Conservation (phyloP, 345 rosid species). For the Bruguiera sexangula region DNA sequence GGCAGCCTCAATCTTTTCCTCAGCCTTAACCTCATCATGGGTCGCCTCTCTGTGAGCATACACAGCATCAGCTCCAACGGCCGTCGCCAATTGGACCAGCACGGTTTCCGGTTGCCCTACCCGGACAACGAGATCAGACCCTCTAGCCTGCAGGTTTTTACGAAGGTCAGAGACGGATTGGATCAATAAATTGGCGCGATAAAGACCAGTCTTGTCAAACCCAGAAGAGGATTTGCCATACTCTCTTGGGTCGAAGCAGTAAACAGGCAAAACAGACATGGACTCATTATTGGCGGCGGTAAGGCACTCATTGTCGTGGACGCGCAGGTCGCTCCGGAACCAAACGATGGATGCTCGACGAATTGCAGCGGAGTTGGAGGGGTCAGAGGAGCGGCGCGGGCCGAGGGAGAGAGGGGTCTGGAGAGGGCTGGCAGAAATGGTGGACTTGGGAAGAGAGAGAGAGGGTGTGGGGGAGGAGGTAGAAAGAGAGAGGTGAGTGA, state of each 20-base stretch:
- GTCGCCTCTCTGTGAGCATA: conserved; percentile 90
- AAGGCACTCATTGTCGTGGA: conserved; percentile 89
- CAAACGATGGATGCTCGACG: conserved; percentile 86
- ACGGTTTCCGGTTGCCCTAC: conserved; percentile 82
- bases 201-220: conserved; percentile 84
- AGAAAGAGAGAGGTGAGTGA: conserved; percentile 52
- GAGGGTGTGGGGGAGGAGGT: conserved; percentile 37
- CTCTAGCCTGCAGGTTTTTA: conserved; percentile 78
- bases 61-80: conserved; percentile 87
- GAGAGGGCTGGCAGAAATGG: conserved; percentile 74
- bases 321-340: conserved; percentile 95
- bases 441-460: conserved; percentile 67
- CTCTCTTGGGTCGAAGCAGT: conserved; percentile 94
- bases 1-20: conserved; percentile 75
- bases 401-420: conserved; percentile 73
- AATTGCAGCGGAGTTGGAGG: conserved; percentile 70
- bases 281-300: conserved; percentile 76
- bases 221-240: conserved; percentile 89
- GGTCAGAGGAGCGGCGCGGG: conserved; percentile 89
- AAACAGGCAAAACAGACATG: conserved; percentile 82
- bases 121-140: conserved; percentile 89
- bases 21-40: conserved; percentile 76
- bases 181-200: conserved; percentile 75
- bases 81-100: conserved; percentile 73
- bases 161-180: conserved; percentile 92